Conservation (phyloP, 371 early-diverging fungal genomes). For the Rhizopus stolonifer region DNA sequence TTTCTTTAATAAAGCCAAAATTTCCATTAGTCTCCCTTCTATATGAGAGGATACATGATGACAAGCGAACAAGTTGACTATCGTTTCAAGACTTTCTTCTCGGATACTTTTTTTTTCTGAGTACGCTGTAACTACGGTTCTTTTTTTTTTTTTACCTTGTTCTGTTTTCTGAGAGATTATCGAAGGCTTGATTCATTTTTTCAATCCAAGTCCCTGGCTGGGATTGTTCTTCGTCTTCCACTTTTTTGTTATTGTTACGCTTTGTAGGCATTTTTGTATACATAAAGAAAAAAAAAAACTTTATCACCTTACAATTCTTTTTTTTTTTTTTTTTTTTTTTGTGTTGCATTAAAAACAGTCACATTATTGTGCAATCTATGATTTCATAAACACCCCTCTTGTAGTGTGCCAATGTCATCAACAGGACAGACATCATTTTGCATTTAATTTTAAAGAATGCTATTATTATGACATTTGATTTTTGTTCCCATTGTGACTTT, state of each 20-base stretch:
- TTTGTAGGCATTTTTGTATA: slow-evolving; percentile 4
- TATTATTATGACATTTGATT: no score
- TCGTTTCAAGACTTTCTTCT: slow-evolving; percentile 31
- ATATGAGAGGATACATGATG: slow-evolving; percentile 35
- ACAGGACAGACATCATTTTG: no score
- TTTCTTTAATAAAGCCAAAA: slow-evolving; percentile 57
- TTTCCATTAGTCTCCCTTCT: slow-evolving; percentile 34
- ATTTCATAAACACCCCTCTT: no score
- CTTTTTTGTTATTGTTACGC: background rate
- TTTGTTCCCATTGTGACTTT: no score
- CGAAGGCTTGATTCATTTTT: slow-evolving; percentile 35
- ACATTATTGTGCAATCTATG: background rate
- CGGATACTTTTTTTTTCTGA: slow-evolving; percentile 22
- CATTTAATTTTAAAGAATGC: no score
- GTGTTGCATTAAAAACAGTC: slow-evolving; percentile 1
- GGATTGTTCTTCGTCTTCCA: background rate
- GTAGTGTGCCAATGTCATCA: no score
- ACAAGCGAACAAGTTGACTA: slow-evolving; percentile 23
- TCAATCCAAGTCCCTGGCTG: slow-evolving; percentile 24
- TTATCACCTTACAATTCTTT: background rate
- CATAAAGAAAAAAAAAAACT: background rate
- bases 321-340: background rate
- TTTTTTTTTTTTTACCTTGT: slow-evolving; percentile 26
- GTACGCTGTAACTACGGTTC: background rate
- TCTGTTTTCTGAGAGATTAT: slow-evolving; percentile 34